phyloP scores from a whole-genome alignment of 257 asterid species.

The Eucommia ulmoides region DNA sequence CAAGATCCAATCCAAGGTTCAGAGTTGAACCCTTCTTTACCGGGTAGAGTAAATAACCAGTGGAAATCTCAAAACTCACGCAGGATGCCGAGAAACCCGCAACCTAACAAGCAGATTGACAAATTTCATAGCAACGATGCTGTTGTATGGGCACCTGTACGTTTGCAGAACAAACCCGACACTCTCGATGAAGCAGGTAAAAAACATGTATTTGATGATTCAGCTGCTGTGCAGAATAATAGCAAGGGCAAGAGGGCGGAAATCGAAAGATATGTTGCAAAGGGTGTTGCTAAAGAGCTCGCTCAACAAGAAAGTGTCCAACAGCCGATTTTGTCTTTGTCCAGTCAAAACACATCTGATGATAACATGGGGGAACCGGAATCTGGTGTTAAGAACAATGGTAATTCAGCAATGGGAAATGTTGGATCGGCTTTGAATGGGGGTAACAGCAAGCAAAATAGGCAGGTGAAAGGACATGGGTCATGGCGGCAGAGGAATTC shows the following conservation, averaged over 20 bases:
- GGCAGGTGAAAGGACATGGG: conserved; percentile 48
- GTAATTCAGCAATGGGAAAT: conserved; percentile 17
- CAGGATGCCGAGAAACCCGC: conserved; percentile 51
- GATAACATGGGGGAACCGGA: conserved; percentile 24
- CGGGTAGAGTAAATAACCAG: conserved; percentile 33
- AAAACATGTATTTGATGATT: conserved; percentile 20
- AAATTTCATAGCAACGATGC: conserved; percentile 48
- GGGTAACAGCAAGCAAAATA: conserved; percentile 31
- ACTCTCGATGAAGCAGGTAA: conserved; percentile 33
- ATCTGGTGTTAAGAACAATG: no score
- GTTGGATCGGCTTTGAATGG: conserved; percentile 20
- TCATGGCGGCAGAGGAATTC: conserved; percentile 50
- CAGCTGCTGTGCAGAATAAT: conserved; percentile 32
- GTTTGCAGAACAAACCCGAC: conserved; percentile 47
- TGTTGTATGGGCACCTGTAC: conserved; percentile 93
- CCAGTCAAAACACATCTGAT: conserved; percentile 20
- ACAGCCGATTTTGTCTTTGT: conserved; percentile 22
- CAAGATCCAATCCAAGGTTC: conserved; percentile 26
- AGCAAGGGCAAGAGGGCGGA: conserved; percentile 88
- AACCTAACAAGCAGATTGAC: conserved; percentile 39
- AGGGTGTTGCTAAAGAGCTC: conserved; percentile 83
- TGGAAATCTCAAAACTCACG: conserved; percentile 56
- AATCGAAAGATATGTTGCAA: conserved; percentile 89
- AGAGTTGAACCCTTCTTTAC: conserved; percentile 27
- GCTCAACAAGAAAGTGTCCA: conserved; percentile 63